A percentile compares a stretch with the other conserved stretches of the same genome.
These are phyloP conservation scores for Apophysomyces sp. DNA, from an alignment of 371 early-diverging fungal species.

Conservation along the genomic window DNA sequence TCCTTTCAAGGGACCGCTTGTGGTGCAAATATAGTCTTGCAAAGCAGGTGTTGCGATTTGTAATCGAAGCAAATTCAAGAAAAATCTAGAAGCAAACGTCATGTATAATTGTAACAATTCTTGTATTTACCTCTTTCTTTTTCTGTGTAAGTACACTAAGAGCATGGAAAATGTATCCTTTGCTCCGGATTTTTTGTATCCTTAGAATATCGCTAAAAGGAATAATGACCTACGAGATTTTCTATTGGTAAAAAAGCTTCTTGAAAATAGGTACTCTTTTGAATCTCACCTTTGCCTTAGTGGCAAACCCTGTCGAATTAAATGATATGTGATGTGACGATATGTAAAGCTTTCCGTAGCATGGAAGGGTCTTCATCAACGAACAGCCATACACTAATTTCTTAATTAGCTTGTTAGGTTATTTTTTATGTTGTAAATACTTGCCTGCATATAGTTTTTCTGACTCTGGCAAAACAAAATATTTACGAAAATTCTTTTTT, in stretches of 20 bases:
- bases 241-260: too few species aligned
- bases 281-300: conserved; percentile 52
- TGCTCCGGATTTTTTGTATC: conserved; percentile 40
- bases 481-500: conserved; percentile 47
- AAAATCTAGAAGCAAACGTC: conserved; percentile 28
- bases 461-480: conserved; percentile 61
- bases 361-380: conserved; percentile 48
- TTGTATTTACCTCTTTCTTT: conserved; percentile 27
- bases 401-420: not conserved
- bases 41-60: conserved; percentile 45
- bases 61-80: conserved; percentile 41
- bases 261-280: too few species aligned
- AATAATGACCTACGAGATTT: conserved; percentile 33
- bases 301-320: conserved; percentile 62
- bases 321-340: conserved; percentile 67
- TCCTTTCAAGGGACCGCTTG: conserved; percentile 11
- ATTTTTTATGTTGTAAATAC: not conserved
- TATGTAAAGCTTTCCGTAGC: conserved; percentile 68
- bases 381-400: conserved; percentile 46
- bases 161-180: conserved; percentile 38
- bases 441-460: conserved; percentile 57
- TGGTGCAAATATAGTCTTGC: conserved; percentile 35
- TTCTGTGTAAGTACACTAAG: conserved; percentile 28
- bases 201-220: conserved; percentile 41
- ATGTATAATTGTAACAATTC: conserved; percentile 14